Evolutionary conservation across 164 flowering plant genomes (phyloP).

Genomic region (Tetracentron sinense): DNA sequence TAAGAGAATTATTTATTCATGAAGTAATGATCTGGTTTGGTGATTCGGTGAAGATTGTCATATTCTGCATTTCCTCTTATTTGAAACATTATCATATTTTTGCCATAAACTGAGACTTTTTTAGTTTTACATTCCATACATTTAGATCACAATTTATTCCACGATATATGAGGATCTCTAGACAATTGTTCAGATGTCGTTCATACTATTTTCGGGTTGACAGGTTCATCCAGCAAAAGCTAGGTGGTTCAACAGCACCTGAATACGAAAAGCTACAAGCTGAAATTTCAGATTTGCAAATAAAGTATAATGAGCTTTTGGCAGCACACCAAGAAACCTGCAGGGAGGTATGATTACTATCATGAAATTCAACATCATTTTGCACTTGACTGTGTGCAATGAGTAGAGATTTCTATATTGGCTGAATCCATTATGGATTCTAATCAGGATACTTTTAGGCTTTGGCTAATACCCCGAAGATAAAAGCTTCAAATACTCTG

Average conservation of each 20-base stretch:
- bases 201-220: conserved; percentile 1
- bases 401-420: background rate
- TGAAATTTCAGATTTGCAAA: conserved; percentile 64
- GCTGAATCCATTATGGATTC: background rate
- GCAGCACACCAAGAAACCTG: conserved; percentile 51
- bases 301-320: conserved; percentile 62
- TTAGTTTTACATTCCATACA: too few relatives aligned
- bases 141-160: too few relatives aligned
- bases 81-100: too few relatives aligned
- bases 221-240: conserved; percentile 78
- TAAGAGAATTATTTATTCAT: background rate
- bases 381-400: background rate
- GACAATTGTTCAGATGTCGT: background rate
- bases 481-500: too few relatives aligned
- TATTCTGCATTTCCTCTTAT: too few relatives aligned
- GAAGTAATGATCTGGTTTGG: too few relatives aligned
- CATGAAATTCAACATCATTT: background rate
- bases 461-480: too few relatives aligned
- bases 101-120: too few relatives aligned
- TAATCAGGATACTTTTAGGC: too few relatives aligned
- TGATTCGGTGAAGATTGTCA: too few relatives aligned
- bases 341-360: conserved; percentile 52
- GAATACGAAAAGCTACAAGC: conserved; percentile 83
- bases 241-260: conserved; percentile 69
- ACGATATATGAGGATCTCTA: background rate